phyloP scores from a whole-genome alignment of 1,284 basidiomycete genomes.

The Moesziomyces sp. region DNA sequence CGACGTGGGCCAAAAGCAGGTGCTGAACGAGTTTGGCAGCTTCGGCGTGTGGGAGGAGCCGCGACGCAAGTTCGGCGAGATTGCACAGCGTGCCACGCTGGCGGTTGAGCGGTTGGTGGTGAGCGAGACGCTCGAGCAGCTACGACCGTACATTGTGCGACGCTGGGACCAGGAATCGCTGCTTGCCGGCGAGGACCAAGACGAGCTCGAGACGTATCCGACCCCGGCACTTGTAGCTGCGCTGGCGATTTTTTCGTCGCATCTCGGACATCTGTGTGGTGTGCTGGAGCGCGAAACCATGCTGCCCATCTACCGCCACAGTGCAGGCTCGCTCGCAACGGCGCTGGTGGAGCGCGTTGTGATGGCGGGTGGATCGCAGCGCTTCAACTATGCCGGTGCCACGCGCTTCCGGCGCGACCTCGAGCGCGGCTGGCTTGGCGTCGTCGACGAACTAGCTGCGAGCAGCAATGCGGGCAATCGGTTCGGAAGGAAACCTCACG shows the following conservation, averaged over 20 bases:
- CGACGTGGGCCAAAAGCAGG: constrained; percentile 17
- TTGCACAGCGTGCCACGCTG: constrained; percentile 33
- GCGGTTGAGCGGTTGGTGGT: constrained; percentile 54
- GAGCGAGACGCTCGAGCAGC: constrained; percentile 52
- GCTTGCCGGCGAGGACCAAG: constrained; percentile 4
- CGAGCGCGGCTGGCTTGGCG: constrained; percentile 56
- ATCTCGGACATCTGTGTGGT: constrained; percentile 51
- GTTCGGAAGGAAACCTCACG: constrained; percentile 51
- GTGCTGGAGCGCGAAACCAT: constrained; percentile 43
- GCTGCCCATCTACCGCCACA: constrained; percentile 53
- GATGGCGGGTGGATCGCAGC: constrained; percentile 44
- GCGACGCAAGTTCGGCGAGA: constrained; percentile 36
- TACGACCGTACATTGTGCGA: constrained; percentile 46
- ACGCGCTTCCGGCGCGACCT: constrained; percentile 47
- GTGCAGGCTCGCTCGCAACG: constrained; percentile 26
- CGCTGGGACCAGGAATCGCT: constrained; percentile 38
- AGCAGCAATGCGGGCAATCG: background rate
- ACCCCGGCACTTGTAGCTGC: constrained; percentile 55
- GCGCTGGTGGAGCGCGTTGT: constrained; percentile 59
- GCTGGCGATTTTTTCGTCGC: constrained; percentile 53
- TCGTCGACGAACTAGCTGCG: constrained; percentile 32
- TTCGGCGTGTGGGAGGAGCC: constrained; percentile 59
- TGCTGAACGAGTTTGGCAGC: constrained; percentile 25
- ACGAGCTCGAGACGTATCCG: constrained; percentile 34
- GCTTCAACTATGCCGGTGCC: constrained; percentile 28